Percentiles rank a stretch among this genome's conserved stretches.
Conservation (phyloP, 2,329 filamentous ascomycete genomes). For the Magnaporthiopsis incrustans region DNA sequence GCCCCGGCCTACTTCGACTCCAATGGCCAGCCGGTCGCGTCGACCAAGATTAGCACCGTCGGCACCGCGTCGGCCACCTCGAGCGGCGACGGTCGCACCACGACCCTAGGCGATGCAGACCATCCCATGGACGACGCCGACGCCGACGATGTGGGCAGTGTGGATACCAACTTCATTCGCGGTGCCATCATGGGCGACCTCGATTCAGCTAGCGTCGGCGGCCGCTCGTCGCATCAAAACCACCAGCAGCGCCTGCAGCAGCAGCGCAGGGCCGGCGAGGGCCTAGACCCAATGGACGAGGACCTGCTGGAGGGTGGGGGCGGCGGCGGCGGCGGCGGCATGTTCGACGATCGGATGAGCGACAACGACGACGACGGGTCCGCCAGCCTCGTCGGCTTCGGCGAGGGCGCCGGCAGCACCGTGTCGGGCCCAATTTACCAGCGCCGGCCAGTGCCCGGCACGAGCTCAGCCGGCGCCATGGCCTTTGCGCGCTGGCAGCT, state of each 20-base stretch:
- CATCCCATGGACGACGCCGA: constrained; percentile 42
- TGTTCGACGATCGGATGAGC: constrained; percentile 66
- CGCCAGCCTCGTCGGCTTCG: constrained; percentile 82
- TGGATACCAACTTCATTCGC: constrained; percentile 45
- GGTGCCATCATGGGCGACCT: constrained; percentile 29
- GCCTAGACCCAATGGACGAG: constrained; percentile 40
- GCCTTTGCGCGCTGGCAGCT: constrained; percentile 28
- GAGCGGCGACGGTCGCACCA: constrained; percentile 54
- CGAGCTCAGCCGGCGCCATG: constrained; percentile 25
- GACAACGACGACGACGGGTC: constrained; percentile 66
- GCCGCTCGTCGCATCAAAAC: constrained; percentile 14
- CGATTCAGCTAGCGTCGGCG: constrained; percentile 34
- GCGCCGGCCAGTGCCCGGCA: constrained; percentile 37
- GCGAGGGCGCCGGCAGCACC: constrained; percentile 81
- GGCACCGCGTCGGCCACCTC: constrained; percentile 85
- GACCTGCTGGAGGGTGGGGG: constrained; percentile 33
- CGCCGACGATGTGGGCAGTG: constrained; percentile 64
- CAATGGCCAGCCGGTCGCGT: constrained; percentile 58
- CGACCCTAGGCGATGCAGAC: constrained; percentile 33
- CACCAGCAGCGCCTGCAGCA: constrained; percentile 42
- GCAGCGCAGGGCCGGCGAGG: neutral
- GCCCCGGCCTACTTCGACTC: constrained; percentile 74
- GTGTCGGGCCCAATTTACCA: constrained; percentile 70
- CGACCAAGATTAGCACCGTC: constrained; percentile 79
- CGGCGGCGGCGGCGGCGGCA: constrained; percentile 30